Evolutionary conservation across 495 filamentous ascomycete species (phyloP), one percentile per base, ranked within the genome.

Genomic region (Penicillium longicatenatum): DNA sequence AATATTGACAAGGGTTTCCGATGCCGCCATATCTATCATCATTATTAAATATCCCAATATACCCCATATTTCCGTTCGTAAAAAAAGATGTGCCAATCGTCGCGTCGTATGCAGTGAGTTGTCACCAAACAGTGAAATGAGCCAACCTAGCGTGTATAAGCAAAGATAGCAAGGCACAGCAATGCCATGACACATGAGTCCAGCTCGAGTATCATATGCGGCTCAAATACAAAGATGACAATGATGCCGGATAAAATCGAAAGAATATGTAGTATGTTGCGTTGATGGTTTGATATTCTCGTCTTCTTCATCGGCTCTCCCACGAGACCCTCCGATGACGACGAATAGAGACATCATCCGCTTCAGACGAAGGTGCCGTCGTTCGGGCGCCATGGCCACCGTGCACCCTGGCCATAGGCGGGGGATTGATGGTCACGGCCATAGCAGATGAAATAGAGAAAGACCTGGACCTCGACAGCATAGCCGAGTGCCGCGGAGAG

Each of bases 381-480:
- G 68, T 67, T 10, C 57, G 60, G 9, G 42, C 64, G 35, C 58
- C 70, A 50, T 66, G 50, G 9, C 52, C 64, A 37, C 58, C 70
- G 47, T 65, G 50, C 48, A 76, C 50, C 50, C 64, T 64, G 29
- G 66, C 64, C 58, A 70, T 60, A 0, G 69, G 69, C 24, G 64
- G 70, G 14, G 63, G 67, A 10, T 55, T 58, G 12, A 67, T 54
- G 31, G 62, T 57, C 2, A 70, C 50, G n/a, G 48, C 64, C 58
- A 65, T 67, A 9, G 61, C 56, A 5, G 72, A 75, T 4, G 71
- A 70, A 3, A 74, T 55, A 3, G 76, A 79, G 48, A 71, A 69
- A 2, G 73, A 67, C 30, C 75, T 57, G 0, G 75, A 74, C 11
- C 72, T 66, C 14, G 65, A 55, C 5, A 73, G 60, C 22, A 69